Evolutionary conservation across 805 yeast genomes (phyloP).

Genomic region (Starmerella floricola): DNA sequence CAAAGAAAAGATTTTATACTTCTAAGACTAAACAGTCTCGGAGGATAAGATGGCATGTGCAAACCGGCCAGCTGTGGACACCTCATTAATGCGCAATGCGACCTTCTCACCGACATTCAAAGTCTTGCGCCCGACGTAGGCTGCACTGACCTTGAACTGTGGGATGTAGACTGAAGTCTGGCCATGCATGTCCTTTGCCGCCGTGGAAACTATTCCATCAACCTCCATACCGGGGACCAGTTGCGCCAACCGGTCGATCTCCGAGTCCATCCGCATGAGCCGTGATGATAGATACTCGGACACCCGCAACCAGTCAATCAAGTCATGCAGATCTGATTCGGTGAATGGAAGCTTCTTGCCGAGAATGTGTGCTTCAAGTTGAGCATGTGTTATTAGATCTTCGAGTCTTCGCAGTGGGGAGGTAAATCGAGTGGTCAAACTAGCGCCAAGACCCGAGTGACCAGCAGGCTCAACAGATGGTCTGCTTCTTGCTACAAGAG

Average conservation of each 20-base stretch:
- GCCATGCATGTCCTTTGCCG: not conserved
- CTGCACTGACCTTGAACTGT: not conserved
- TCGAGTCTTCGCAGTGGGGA: constrained; percentile 80
- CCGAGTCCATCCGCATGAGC: not conserved
- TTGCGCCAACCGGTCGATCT: not conserved
- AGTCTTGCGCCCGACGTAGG: not conserved
- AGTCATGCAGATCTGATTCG: constrained; percentile 1
- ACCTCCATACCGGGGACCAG: not conserved
- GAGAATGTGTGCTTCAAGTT: constrained; percentile 39
- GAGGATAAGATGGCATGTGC: not conserved
- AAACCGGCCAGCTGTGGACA: not conserved
- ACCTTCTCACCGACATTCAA: not conserved
- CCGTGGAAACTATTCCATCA: not conserved
- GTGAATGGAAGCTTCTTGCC: constrained; percentile 18
- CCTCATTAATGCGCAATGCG: not conserved
- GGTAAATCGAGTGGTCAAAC: constrained; percentile 59
- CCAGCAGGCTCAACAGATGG: constrained; percentile 35
- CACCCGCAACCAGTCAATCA: constrained; percentile 4
- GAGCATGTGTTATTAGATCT: constrained; percentile 74
- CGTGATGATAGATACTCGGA: not conserved
- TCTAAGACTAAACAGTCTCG: not conserved
- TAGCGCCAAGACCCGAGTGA: constrained; percentile 56
- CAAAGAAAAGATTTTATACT: not conserved
- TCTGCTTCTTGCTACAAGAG: constrained; percentile 43
- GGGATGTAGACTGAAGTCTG: not conserved